phyloP scores from a whole-genome alignment of 2,329 filamentous ascomycete species.

The Fusarium sp. region DNA sequence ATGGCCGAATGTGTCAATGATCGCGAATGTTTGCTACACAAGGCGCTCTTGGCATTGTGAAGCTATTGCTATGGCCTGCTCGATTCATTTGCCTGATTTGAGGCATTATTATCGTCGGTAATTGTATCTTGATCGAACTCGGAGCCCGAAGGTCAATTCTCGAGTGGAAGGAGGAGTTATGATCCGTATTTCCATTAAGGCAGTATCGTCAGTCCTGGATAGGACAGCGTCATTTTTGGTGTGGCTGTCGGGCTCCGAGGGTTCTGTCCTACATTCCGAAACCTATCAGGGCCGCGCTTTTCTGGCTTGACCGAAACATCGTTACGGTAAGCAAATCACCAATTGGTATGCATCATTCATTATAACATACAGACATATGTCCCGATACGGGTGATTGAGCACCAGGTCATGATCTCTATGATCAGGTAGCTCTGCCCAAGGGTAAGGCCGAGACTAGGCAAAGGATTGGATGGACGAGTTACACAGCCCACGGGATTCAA shows the following conservation, averaged over 20 bases:
- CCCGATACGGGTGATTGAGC: neutral
- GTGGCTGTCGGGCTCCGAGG: neutral
- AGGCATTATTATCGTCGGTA: neutral
- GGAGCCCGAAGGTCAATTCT: no score
- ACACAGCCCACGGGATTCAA: accelerated
- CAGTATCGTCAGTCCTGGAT: neutral
- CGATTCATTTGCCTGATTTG: neutral
- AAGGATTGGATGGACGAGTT: no score
- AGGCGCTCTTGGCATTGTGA: neutral
- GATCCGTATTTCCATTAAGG: no score
- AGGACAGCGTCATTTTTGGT: neutral
- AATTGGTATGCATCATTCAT: neutral
- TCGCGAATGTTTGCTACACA: neutral
- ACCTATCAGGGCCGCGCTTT: neutral
- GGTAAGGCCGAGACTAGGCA: no score
- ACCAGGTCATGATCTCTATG: accelerated
- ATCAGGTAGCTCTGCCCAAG: neutral
- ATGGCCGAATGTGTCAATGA: neutral
- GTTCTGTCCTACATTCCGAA: neutral
- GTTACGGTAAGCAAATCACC: neutral
- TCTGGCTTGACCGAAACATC: neutral
- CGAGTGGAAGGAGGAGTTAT: no score
- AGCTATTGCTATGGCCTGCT: neutral
- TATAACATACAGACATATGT: accelerated
- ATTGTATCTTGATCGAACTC: neutral